Base-by-base conservation (phyloP, 1,139 yeast species). In the Hyphopichia pseudoburtonii region DNA sequence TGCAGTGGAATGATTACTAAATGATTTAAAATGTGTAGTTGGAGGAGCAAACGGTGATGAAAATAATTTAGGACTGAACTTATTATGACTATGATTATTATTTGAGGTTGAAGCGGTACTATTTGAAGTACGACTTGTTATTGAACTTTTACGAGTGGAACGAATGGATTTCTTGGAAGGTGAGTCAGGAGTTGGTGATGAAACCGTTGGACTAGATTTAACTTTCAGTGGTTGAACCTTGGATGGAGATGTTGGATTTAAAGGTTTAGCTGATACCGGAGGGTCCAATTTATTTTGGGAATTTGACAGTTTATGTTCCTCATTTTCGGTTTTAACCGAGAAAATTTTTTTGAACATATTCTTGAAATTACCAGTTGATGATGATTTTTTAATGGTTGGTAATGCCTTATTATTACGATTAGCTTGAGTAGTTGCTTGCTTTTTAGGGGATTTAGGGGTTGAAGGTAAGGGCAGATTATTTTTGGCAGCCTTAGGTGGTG, bases 351-450 rank as follows among this genome's bases (percentile, higher is more conserved):
- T 34, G 21, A 34, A 34, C 29, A 34, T 28, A n/a, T 15, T 38
- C 26, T 44, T 50, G 27, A 51, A 38, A 27, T 46, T 44, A 11
- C 39, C 32, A 7, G 41, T 35, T 4, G 51, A 46, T 5, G 43
- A 32, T 0, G 47, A 42, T 21, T 38, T 42, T 19, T 35, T 40
- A 31, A 32, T 21, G 4, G 34, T 15, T 10, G 22, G 19, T 10
- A 28, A 24, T 24, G 10, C 14, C 14, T 24, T 24, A 24, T 5
- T 12, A 7, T 21, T 10, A 21, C 10, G 7, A n/a, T n/a, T n/a
- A n/a, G n/a, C n/a, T n/a, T n/a, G n/a, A n/a, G n/a, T n/a, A n/a
- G n/a, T n/a, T n/a, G n/a, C n/a, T n/a, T n/a, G n/a, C n/a, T n/a
- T n/a, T n/a, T n/a, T n/a, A n/a, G n/a, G n/a, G 7, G 23, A 21